Evolutionary conservation across 257 asterid genomes (phyloP), one percentile per base, ranked within the genome.

Genomic region (Fraxinus anomala): DNA sequence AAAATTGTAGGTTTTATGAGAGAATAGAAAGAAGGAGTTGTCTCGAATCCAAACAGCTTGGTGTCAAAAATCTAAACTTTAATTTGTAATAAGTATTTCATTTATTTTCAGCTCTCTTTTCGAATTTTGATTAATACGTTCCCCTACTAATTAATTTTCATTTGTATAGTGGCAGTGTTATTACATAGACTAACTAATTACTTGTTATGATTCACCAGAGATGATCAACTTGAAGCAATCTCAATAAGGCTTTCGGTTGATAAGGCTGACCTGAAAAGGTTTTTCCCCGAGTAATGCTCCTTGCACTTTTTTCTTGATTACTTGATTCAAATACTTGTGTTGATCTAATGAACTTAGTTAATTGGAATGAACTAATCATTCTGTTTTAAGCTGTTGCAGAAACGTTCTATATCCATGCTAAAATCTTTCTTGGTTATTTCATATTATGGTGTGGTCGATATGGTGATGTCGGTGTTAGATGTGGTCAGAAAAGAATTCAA

Each of bases 161-260:
- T 28, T 28, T 28, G 31, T 28, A 28, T 28, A 28, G 31, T 28
- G 31, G 31, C 31, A 1, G 2, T 28, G 31, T 28, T 1, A 28
- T 28, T 28, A 28, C 2, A 28, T 13, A 10, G 6, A 24, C 9
- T 40, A 5, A 67, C 66, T 23, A 44, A 21, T 31, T 30, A 9
- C 59, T 24, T 59, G 1, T 30, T 72, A 31, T 21, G 73, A 78
- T 33, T 69, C 24, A 19, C 30, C 86, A 91, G 97, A 76, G 90
- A 91, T 76, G 93, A 89, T 61, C 89, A 93, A 70, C 87, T 93
- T 69, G 96, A 93, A 85, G 90, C 84, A 23, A 88, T 93, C 76
- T 89, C 98, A 44, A 90, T 89, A 37, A 85, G 90, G 89, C 93
- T 93, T 79, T 96, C 97, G 26, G 93, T 83, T 26, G 93, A 92